Base-by-base conservation (phyloP, 78 protist genomes). In the Kipferlia bialata region DNA sequence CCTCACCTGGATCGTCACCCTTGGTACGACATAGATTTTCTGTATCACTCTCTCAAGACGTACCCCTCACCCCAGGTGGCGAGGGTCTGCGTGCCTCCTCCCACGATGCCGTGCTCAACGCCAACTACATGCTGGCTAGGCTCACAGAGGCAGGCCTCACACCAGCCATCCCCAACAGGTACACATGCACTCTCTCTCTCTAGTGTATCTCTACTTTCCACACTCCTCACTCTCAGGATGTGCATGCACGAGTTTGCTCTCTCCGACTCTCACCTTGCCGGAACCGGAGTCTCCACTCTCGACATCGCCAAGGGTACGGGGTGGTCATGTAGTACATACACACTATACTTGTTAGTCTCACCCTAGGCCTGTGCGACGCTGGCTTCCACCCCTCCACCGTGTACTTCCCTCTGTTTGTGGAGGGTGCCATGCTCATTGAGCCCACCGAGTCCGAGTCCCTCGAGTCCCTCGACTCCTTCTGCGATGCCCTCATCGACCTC, bases 301-400 rank as follows among this genome's bases (percentile, higher is more conserved):
- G 77, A 72, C 41, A 57, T 72, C 28, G 77, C 77, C 28, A 72
- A 72, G 44, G 59, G n/a, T n/a, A n/a, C n/a, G n/a, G n/a, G n/a
- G n/a, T n/a, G n/a, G n/a, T n/a, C 63, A 7, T n/a, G n/a, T n/a
- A n/a, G n/a, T n/a, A n/a, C n/a, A n/a, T n/a, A n/a, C n/a, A n/a
- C n/a, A n/a, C n/a, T n/a, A n/a, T n/a, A n/a, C n/a, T n/a, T n/a
- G n/a, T n/a, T n/a, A n/a, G n/a, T n/a, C n/a, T n/a, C n/a, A n/a
- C n/a, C n/a, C n/a, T n/a, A n/a, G n/a, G 28, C 36, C 16, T 71
- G 44, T 36, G 53, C 44, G 76, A 71, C 44, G 67, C 41, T 7
- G 76, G 76, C 3, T 51, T 22, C 77, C 65, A 59, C 44, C 77
- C 77, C 3, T 67, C 77, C 13, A 72, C 77, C 12, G 51, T 72